Evolutionary conservation across 225 moss, liverwort and hornwort species (phyloP), one percentile per base, ranked within the genome.

Genomic region (Physcomitrellopsis africana): DNA sequence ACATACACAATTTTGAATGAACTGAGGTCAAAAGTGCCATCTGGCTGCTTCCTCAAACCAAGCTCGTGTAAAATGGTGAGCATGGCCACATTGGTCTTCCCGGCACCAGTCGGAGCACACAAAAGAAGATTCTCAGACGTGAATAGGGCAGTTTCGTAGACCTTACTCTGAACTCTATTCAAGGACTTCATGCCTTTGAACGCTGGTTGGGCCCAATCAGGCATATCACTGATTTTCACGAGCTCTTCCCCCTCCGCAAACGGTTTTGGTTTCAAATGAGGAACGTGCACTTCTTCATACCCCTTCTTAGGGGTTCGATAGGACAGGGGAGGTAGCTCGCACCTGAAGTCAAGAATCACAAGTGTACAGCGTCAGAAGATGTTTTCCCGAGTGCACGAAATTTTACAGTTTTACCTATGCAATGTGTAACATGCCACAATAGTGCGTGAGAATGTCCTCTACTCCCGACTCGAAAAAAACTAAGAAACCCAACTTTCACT

Each of bases 21-120:
- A 56, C 57, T 90, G 16, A 96, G 82, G 70, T 96, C 87, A 73
- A 90, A 83, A 15, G 86, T 86, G 62, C 90, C 92, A 75, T 96
- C 96, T 60, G 86, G 89, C 62, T 80, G 86, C 67, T 85, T 83
- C 70, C 89, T 87, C 76, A 93, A 72, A 56, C 93, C 93, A 76
- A 96, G 89, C 76, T 96, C 93, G 37, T 96, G 96, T 41, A 96
- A 75, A 72, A 96, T 92, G 22, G 96, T 80, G 23, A 93, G 86
- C 96, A 96, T 93, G 55, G 96, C 96, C 60, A 96, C 96, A 45
- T 96, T 96, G 9, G 96, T 96, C 74, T 96, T 96, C 58, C 96
- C 96, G 70, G 96, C 96, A 70, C 96, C 96, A 47, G 96, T 96
- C n/a, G 96, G 96, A 60, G 96, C 96, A 78, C 96, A 96, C 16